Evolutionary conservation across 306 rosid genomes (phyloP).

Genomic region (Fagus crenata): DNA sequence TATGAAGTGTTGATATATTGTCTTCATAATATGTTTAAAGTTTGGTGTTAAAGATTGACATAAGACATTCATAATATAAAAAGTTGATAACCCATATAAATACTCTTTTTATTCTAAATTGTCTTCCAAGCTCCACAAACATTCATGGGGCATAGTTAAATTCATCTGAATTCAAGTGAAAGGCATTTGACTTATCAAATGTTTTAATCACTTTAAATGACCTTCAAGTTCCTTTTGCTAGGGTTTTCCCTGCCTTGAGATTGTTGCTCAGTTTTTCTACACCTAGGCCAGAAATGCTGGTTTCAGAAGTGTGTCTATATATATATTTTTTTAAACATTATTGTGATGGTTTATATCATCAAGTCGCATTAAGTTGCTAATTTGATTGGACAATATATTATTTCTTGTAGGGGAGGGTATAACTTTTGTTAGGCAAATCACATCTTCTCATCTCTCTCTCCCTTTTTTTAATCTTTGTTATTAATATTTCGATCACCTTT

Average conservation of each 20-base stretch:
- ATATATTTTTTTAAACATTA: background rate
- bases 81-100: background rate
- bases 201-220: background rate
- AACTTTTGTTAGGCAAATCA: background rate
- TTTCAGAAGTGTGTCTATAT: background rate
- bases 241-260: background rate
- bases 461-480: background rate
- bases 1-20: background rate
- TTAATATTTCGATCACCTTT: background rate
- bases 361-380: background rate
- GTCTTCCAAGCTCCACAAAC: background rate
- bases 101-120: background rate
- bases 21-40: background rate
- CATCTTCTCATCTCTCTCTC: background rate
- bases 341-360: background rate
- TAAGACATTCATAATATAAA: background rate
- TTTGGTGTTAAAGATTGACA: background rate
- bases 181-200: background rate
- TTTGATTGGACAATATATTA: background rate
- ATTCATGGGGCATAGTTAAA: background rate
- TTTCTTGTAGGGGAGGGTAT: background rate
- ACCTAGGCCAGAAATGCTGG: background rate
- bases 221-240: background rate
- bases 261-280: background rate
- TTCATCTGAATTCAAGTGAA: background rate